phyloP scores from a whole-genome alignment of 2,329 filamentous ascomycete species.

The Ophiostoma angusticollis region DNA sequence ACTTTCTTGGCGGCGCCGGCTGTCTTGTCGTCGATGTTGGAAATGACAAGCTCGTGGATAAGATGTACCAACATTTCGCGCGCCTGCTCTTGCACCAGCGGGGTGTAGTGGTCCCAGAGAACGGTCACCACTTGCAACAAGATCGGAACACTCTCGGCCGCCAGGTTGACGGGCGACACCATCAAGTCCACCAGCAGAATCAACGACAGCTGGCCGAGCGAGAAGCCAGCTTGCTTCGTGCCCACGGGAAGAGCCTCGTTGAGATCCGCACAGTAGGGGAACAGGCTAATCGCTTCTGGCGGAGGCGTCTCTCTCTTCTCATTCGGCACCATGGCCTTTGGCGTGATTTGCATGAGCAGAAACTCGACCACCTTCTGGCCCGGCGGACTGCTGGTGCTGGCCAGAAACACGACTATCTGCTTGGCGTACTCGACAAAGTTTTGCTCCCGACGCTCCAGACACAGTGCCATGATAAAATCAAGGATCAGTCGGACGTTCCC shows the following conservation, averaged over 20 bases:
- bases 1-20: slow-evolving; percentile 56
- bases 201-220: slow-evolving; percentile 80
- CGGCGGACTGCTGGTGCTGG: slow-evolving; percentile 58
- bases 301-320: slow-evolving; percentile 54
- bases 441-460: slow-evolving; percentile 85
- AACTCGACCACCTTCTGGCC: slow-evolving; percentile 92
- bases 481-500: slow-evolving; percentile 91
- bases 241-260: slow-evolving; percentile 67
- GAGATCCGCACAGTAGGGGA: slow-evolving; percentile 87
- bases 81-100: slow-evolving; percentile 89
- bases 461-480: slow-evolving; percentile 91
- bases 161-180: slow-evolving; percentile 76
- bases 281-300: slow-evolving; percentile 56
- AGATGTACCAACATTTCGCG: slow-evolving; percentile 96
- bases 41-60: slow-evolving; percentile 88
- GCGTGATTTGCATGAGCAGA: slow-evolving; percentile 76
- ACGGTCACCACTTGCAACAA: slow-evolving; percentile 85
- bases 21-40: slow-evolving; percentile 56
- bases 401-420: slow-evolving; percentile 93
- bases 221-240: slow-evolving; percentile 85
- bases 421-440: slow-evolving; percentile 98
- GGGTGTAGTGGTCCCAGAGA: slow-evolving; percentile 94
- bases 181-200: slow-evolving; percentile 93
- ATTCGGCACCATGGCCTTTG: slow-evolving; percentile 92
- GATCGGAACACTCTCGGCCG: slow-evolving; percentile 67